Evolutionary conservation across 1,284 basidiomycete genomes (phyloP), one percentile per base, ranked within the genome.

Genomic region (Cystobasidium slooffiae): DNA sequence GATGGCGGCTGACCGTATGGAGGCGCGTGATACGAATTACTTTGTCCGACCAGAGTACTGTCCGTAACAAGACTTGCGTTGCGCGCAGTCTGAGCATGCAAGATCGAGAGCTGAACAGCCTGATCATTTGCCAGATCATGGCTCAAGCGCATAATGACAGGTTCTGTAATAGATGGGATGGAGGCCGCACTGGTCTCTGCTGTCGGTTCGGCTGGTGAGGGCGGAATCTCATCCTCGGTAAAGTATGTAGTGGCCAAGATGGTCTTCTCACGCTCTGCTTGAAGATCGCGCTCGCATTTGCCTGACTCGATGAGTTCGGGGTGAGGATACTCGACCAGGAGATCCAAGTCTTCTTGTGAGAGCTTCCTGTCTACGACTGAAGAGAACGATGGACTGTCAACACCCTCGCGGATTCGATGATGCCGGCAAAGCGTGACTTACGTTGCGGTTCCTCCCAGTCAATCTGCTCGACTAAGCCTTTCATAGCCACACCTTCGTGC

Each of bases 381-480:
- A 24, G 20, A 55, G 20, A 51, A 12, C 10, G 12, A 5, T 49
- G 24, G 18, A 20, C 59, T 2, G 58, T 6, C 24, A 63, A 53
- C 9, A 6, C 53, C 14, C 5, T 43, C 31, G 41, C 44, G 22
- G 3, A 12, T 3, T 18, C 16, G 16, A n/a, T 4, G 20, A 16
- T 8, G 43, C 41, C 44, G 22, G 41, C 8, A 1, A 8, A 4
- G 2, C 3, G 18, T 3, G 31, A 44, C 70, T 37, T 51, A 73
- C 70, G 6, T 49, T 62, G 62, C 39, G 70, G 70, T 22, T 53
- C 63, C 22, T 73, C 70, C 70, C 70, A 73, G 16, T 73, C 70
- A 16, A 73, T 66, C 41, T 73, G 59, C 46, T 73, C 70, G 18
- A 59, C 52, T 7, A 73, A 53, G 18, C 51, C 49, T 41, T 73